Conservation (phyloP, 148 eudicot genomes). For the Spergularia bocconei region DNA sequence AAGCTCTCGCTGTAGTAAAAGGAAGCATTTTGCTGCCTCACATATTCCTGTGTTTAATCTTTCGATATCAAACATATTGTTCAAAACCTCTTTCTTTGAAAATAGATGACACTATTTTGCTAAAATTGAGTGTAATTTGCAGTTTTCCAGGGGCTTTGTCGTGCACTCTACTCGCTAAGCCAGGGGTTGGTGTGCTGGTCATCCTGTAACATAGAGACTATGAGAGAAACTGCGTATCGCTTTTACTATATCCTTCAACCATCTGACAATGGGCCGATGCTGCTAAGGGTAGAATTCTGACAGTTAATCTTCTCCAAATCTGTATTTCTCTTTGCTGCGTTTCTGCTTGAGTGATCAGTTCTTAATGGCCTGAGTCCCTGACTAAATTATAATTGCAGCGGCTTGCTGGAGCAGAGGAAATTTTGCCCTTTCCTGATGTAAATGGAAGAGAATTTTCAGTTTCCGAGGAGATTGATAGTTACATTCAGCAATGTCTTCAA, state of each 20-base stretch:
- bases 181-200: conserved; percentile 83
- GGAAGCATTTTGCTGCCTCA: conserved; percentile 5
- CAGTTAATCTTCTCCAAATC: conserved; percentile 1
- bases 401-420: conserved; percentile 73
- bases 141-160: conserved; percentile 73
- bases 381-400: conserved; percentile 50
- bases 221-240: conserved; percentile 51
- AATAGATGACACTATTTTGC: conserved; percentile 14
- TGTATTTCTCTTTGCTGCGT: not conserved
- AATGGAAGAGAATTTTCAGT: conserved; percentile 36
- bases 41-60: not conserved
- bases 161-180: conserved; percentile 56
- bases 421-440: conserved; percentile 53
- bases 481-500: conserved; percentile 50
- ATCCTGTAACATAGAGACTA: conserved; percentile 59
- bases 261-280: conserved; percentile 67
- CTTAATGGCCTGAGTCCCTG: not conserved
- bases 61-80: conserved; percentile 8
- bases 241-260: conserved; percentile 78
- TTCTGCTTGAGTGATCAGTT: conserved; percentile 9
- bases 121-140: conserved; percentile 28
- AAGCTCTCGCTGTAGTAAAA: conserved; percentile 7
- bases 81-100: not conserved
- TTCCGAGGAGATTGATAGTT: conserved; percentile 41
- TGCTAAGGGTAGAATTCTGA: conserved; percentile 56